Percentiles rank a stretch among this genome's conserved stretches.
Conservation (phyloP, 2,329 filamentous ascomycete genomes). For the Parasarocladium wereldwijsianum region DNA sequence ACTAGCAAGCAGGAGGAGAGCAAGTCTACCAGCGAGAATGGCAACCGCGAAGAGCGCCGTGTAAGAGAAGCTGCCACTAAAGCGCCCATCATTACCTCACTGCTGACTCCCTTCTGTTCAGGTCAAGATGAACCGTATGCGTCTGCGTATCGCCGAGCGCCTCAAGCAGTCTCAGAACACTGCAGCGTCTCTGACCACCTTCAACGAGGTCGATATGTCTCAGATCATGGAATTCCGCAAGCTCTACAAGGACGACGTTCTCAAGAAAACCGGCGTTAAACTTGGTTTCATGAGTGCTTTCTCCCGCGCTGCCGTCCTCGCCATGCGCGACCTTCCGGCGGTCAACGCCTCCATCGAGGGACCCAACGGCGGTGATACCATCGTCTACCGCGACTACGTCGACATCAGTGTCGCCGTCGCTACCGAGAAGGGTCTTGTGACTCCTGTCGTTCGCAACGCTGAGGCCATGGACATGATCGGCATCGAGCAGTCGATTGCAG, state of each 20-base stretch:
- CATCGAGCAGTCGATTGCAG: conserved; percentile 84
- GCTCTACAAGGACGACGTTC: conserved; percentile 87
- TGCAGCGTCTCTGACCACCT: conserved; percentile 89
- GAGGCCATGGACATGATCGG: conserved; percentile 77
- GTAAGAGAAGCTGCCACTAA: conserved; percentile 37
- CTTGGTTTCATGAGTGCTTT: conserved; percentile 99
- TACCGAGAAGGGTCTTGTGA: conserved; percentile 93
- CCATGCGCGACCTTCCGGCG: conserved; percentile 86
- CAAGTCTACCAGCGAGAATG: conserved; percentile 22
- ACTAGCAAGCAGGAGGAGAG: conserved; percentile 7
- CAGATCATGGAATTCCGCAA: conserved; percentile 95
- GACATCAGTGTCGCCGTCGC: conserved; percentile 96
- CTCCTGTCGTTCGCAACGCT: conserved; percentile 86
- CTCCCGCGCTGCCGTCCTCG: conserved; percentile 74
- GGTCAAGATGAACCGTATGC: conserved; percentile 99
- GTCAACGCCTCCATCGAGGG: conserved; percentile 97
- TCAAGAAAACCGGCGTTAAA: conserved; percentile 95
- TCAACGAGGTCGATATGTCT: conserved; percentile 99
- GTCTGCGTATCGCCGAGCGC: conserved; percentile 88
- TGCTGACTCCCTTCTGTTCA: conserved; percentile 19
- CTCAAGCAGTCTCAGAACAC: conserved; percentile 99
- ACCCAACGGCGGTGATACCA: conserved; percentile 86
- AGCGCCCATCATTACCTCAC: neutral
- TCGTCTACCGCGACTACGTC: conserved; percentile 96
- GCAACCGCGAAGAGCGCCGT: conserved; percentile 77